Conservation (phyloP, 176 grass and related monocot genomes). For the Carex myosuroides region DNA sequence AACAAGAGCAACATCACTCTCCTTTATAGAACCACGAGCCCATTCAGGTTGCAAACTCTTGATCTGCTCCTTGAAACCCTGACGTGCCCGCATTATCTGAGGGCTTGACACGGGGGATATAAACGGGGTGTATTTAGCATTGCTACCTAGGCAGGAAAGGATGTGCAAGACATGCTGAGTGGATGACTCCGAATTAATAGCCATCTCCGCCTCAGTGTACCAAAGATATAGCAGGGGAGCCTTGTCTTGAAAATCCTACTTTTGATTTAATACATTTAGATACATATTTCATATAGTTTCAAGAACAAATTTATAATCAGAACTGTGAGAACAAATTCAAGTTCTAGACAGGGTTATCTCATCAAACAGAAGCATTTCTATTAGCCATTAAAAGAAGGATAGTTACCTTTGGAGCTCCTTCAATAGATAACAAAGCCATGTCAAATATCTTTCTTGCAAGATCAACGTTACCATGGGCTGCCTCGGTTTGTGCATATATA, state of each 20-base stretch:
- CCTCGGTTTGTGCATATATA: conserved; percentile 80
- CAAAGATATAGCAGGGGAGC: conserved; percentile 68
- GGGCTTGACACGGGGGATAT: conserved; percentile 41
- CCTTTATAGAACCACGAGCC: conserved; percentile 39
- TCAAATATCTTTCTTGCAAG: conserved; percentile 97
- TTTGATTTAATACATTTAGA: conserved; percentile 19
- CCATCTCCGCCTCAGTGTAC: conserved; percentile 84
- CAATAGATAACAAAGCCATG: conserved; percentile 72
- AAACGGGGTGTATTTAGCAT: conserved; percentile 59
- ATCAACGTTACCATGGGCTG: conserved; percentile 67
- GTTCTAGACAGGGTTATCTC: neutral
- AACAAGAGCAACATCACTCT: conserved; percentile 71
- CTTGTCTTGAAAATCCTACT: conserved; percentile 66
- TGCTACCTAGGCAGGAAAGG: conserved; percentile 76
- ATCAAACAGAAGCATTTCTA: neutral
- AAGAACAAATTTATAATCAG: neutral
- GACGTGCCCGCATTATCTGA: conserved; percentile 70
- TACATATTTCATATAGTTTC: neutral
- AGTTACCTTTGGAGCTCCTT: conserved; percentile 65
- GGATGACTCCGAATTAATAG: conserved; percentile 39
- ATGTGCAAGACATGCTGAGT: conserved; percentile 62
- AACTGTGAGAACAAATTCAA: neutral
- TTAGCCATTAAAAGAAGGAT: conserved; percentile 11
- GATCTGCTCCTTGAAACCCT: conserved; percentile 94
- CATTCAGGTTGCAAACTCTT: conserved; percentile 43